Conservation (phyloP, 768 basidiomycete genomes). For the Phallus indusiatus region DNA sequence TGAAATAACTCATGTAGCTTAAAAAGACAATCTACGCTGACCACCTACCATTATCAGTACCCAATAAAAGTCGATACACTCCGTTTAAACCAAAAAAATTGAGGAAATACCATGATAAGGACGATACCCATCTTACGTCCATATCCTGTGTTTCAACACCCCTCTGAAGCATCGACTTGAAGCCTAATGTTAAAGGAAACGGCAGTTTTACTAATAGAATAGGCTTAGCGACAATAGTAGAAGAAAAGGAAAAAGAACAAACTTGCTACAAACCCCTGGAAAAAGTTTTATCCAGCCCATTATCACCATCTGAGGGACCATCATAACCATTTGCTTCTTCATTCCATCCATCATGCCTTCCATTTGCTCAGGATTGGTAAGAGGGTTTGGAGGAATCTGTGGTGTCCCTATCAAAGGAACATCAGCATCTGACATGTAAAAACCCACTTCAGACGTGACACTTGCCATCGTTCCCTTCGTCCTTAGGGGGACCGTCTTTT, state of each 20-base stretch:
- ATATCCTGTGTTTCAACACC: slow-evolving; percentile 93
- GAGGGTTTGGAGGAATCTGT: slow-evolving; percentile 61
- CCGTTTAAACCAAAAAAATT: slow-evolving; percentile 98
- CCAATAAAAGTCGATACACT: slow-evolving; percentile 87
- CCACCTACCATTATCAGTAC: slow-evolving; percentile 81
- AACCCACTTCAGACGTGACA: too few species aligned
- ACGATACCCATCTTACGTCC: slow-evolving; percentile 99
- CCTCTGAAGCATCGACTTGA: slow-evolving; percentile 96
- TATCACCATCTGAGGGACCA: slow-evolving; percentile 96
- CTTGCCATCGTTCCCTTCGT: slow-evolving; percentile 28
- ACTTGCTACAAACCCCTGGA: slow-evolving; percentile 98
- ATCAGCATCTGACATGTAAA: too few species aligned
- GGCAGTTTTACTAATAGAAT: slow-evolving; percentile 82
- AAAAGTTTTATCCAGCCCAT: slow-evolving; percentile 99
- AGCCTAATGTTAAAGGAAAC: slow-evolving; percentile 92
- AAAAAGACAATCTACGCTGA: too few species aligned
- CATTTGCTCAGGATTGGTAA: slow-evolving; percentile 87
- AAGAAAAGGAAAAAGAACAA: slow-evolving; percentile 27
- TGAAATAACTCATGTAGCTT: slow-evolving; percentile 9
- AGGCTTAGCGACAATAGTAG: not conserved
- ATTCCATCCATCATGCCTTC: slow-evolving; percentile 98
- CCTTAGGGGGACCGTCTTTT: slow-evolving; percentile 70
- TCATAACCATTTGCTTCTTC: slow-evolving; percentile 99
- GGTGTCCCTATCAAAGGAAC: slow-evolving; percentile 22
- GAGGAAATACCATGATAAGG: slow-evolving; percentile 97